Evolutionary conservation across 192 early-diverging fungal species (phyloP).

Genomic region (Podila epicladia): DNA sequence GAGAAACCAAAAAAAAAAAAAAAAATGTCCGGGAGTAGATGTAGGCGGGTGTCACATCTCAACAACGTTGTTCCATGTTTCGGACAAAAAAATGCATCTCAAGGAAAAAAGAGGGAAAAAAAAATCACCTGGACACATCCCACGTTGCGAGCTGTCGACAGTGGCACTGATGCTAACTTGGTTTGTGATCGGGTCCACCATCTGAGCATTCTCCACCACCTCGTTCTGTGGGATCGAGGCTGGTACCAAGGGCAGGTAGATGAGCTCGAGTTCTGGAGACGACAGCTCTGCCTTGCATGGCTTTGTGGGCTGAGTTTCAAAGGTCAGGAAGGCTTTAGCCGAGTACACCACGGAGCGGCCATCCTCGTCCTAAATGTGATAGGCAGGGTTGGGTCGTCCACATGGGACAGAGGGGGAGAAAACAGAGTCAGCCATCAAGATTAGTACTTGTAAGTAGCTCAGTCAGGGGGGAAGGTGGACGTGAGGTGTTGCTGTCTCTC

Average conservation of each 20-base stretch:
- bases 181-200: neutral
- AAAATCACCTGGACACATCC: neutral
- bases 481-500: too few relatives aligned
- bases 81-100: too few relatives aligned
- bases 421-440: too few relatives aligned
- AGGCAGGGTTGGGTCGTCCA: too few relatives aligned
- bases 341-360: neutral
- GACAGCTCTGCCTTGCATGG: neutral
- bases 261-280: neutral
- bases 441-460: too few relatives aligned
- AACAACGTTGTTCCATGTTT: too few relatives aligned
- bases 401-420: too few relatives aligned
- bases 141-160: neutral
- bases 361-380: neutral
- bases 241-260: slow-evolving; percentile 32
- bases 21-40: too few relatives aligned
- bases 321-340: neutral
- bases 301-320: neutral
- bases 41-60: too few relatives aligned
- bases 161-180: neutral
- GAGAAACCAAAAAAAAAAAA: too few relatives aligned
- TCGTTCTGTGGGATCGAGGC: neutral
- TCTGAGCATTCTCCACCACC: neutral
- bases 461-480: too few relatives aligned
- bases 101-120: neutral